Conservation (phyloP, 2,329 filamentous ascomycete genomes). For the Penicillium griseofulvum region DNA sequence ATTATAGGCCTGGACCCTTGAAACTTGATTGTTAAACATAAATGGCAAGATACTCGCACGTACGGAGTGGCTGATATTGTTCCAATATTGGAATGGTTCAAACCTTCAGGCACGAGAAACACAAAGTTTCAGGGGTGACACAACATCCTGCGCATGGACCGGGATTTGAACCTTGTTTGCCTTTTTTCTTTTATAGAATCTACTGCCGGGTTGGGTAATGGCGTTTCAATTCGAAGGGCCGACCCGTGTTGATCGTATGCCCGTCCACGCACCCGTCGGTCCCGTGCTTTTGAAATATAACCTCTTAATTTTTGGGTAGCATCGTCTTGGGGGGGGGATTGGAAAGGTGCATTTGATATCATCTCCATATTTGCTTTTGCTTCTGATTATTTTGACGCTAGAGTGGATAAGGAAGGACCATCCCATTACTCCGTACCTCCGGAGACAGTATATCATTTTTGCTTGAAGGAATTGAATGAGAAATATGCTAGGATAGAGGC, state of each 20-base stretch:
- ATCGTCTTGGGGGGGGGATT: background rate
- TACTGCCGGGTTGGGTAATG: background rate
- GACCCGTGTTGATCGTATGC: constrained; percentile 3
- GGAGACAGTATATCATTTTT: background rate
- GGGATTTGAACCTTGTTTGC: background rate
- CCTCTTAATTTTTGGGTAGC: background rate
- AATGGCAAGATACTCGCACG: too few relatives aligned
- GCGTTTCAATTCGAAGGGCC: background rate
- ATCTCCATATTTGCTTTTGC: background rate
- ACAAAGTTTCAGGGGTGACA: background rate
- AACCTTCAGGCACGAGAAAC: too few relatives aligned
- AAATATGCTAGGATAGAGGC: background rate
- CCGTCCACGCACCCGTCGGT: too few relatives aligned
- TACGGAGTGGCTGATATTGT: too few relatives aligned
- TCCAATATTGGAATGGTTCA: too few relatives aligned
- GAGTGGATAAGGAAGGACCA: background rate
- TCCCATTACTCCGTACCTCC: background rate
- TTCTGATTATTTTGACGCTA: background rate
- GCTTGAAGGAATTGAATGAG: background rate
- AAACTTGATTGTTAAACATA: too few relatives aligned
- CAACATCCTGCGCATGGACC: background rate
- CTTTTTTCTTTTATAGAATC: background rate
- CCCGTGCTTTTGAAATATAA: too few relatives aligned
- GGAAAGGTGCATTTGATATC: too few relatives aligned
- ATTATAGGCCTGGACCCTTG: background rate